Base-by-base conservation (phyloP, 225 moss, liverwort and hornwort species). In the Lunularia cruciata region DNA sequence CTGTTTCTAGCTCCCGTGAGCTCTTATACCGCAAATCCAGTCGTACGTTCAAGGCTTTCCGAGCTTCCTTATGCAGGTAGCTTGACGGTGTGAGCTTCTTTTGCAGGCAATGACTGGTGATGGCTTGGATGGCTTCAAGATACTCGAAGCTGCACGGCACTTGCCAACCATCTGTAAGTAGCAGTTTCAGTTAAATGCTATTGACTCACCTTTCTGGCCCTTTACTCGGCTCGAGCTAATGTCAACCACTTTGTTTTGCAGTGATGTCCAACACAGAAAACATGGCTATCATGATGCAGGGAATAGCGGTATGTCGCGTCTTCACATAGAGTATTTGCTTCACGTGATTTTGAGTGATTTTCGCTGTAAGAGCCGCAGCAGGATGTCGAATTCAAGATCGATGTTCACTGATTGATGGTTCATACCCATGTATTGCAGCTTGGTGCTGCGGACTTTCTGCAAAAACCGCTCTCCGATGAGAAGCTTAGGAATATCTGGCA, bases 251-350 rank as follows among this genome's bases (percentile, higher is more conserved):
- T 9, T 64, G 15, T 80, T 38, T 66, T 13, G 34, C 77, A 81
- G 81, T 81, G 62, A 81, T 81, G 81, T 81, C 77, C 56, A 81
- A 71, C 30, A 81, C 73, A 56, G 81, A 77, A 65, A 77, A 77
- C 52, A 81, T 81, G 81, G 73, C 73, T 31, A 71, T 74, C 65
- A 81, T 77, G 81, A 81, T 81, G 81, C 73, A 81, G 55, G 81
- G 81, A 19, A 81, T 81, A 70, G 81, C 81, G 63, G 81, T 81
- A 66, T 60, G 69, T 52, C 22, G 52, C 31, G 12, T 42, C 38
- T 19, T 42, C 63, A 18, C 25, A 27, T 3, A 9, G 3, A 16
- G 45, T 43, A 25, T 8, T 25, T 63, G 7, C 14, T 12, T 10
- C 3, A 43, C 26, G 5, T 57, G 30, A 32, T 57, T 34, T 12